Evolutionary conservation across 2,329 filamentous ascomycete genomes (phyloP).

Genomic region (Beauveria sp.): DNA sequence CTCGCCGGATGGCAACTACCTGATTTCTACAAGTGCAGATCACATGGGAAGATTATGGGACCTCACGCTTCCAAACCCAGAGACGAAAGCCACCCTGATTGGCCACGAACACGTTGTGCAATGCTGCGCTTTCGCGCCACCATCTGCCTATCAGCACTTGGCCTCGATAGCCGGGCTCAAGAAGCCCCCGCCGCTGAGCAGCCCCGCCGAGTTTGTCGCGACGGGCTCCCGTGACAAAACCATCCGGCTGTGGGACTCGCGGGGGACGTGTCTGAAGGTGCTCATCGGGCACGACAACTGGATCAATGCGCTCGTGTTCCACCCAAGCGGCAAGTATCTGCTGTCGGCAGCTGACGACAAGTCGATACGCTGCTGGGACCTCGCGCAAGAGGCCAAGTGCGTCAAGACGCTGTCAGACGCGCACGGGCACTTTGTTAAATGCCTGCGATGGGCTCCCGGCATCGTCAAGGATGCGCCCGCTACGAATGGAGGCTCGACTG

Average conservation of each 20-base stretch:
- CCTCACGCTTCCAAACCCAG: slow-evolving; percentile 53
- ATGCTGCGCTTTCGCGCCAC: slow-evolving; percentile 80
- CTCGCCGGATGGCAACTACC: slow-evolving; percentile 73
- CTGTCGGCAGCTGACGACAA: slow-evolving; percentile 85
- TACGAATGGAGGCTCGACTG: slow-evolving; percentile 12
- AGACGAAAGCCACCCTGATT: slow-evolving; percentile 70
- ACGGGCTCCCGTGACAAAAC: slow-evolving; percentile 86
- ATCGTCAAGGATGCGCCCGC: slow-evolving; percentile 52
- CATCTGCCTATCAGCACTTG: slow-evolving; percentile 69
- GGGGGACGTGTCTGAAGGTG: slow-evolving; percentile 78
- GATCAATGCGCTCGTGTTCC: slow-evolving; percentile 84
- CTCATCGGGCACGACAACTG: slow-evolving; percentile 89
- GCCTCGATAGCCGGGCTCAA: slow-evolving; percentile 73
- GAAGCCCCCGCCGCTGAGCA: slow-evolving; percentile 68
- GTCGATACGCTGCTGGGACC: slow-evolving; percentile 87
- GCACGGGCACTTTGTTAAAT: slow-evolving; percentile 79
- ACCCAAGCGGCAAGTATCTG: slow-evolving; percentile 86
- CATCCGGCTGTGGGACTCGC: slow-evolving; percentile 81
- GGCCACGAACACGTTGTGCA: slow-evolving; percentile 83
- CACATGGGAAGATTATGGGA: slow-evolving; percentile 82
- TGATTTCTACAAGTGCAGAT: slow-evolving; percentile 78
- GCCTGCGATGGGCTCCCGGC: slow-evolving; percentile 79
- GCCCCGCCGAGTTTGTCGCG: slow-evolving; percentile 78
- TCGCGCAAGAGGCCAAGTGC: slow-evolving; percentile 82
- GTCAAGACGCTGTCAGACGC: slow-evolving; percentile 73